Percentiles rank a stretch among this genome's conserved stretches.
phyloP scores from a whole-genome alignment of 768 basidiomycete species.

The Xanthoconium stramineum region DNA sequence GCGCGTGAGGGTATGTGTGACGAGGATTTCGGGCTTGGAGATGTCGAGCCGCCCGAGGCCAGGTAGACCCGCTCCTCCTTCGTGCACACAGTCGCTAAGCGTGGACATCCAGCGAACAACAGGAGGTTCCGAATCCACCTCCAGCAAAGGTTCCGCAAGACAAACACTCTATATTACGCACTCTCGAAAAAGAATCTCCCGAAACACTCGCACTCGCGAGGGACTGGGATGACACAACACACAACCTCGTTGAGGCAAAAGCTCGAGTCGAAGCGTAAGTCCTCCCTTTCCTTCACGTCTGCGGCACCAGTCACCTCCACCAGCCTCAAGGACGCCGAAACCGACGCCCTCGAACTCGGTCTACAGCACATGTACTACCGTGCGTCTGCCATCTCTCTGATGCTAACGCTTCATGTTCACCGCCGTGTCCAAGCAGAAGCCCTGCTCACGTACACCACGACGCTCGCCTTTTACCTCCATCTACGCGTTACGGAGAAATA shows the following conservation, averaged over 20 bases:
- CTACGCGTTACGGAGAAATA: constrained; percentile 71
- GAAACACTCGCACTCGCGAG: constrained; percentile 77
- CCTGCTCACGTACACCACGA: constrained; percentile 83
- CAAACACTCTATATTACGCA: constrained; percentile 55
- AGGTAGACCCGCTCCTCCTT: constrained; percentile 22
- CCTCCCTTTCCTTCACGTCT: background rate
- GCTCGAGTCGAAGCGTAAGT: constrained; percentile 55
- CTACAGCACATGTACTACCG: constrained; percentile 88
- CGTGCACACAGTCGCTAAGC: constrained; percentile 3
- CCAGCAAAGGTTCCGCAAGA: constrained; percentile 45
- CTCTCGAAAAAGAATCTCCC: constrained; percentile 72
- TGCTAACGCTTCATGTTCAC: background rate
- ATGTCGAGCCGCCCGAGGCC: constrained; percentile 34
- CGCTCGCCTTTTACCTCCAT: constrained; percentile 89
- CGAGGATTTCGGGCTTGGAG: constrained; percentile 82
- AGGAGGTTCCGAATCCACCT: background rate
- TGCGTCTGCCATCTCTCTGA: constrained; percentile 39
- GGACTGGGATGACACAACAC: constrained; percentile 76
- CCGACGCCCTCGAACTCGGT: constrained; percentile 58
- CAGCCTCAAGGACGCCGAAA: constrained; percentile 48
- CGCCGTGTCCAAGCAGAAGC: constrained; percentile 55
- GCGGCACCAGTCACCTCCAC: background rate
- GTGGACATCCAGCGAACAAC: constrained; percentile 14
- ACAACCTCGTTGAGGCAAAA: constrained; percentile 49
- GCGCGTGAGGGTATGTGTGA: constrained; percentile 67